Conservation (phyloP, 495 filamentous ascomycete species). For the Paragyromitra xinjiangensis region DNA sequence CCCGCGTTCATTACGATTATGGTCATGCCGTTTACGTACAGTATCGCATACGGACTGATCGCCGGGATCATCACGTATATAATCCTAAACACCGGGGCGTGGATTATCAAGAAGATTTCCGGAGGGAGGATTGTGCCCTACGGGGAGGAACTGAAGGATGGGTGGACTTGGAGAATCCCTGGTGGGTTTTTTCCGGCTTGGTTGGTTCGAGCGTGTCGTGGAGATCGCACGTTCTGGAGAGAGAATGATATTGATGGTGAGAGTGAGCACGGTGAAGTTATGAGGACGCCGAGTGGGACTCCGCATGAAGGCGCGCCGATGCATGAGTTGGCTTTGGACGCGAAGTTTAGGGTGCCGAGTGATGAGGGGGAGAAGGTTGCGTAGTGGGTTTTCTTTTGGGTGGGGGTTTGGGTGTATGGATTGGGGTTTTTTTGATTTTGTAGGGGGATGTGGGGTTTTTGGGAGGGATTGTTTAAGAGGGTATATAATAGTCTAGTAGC, state of each 20-base stretch:
- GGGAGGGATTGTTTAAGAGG: not conserved
- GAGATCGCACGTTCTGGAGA: constrained; percentile 75
- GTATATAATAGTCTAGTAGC: constrained; percentile 31
- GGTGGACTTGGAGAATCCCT: constrained; percentile 73
- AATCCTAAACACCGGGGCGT: constrained; percentile 71
- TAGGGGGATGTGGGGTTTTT: not conserved
- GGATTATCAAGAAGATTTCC: constrained; percentile 70
- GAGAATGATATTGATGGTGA: constrained; percentile 39
- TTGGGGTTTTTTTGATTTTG: not conserved
- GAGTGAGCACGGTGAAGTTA: constrained; percentile 19
- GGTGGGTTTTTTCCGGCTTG: constrained; percentile 77
- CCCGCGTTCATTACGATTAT: constrained; percentile 82
- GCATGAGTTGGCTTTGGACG: constrained; percentile 15
- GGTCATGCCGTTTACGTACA: constrained; percentile 82
- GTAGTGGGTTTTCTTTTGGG: constrained; percentile 16
- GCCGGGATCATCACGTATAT: constrained; percentile 80
- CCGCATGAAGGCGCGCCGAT: constrained; percentile 7
- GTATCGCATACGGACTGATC: constrained; percentile 80
- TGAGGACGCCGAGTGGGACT: constrained; percentile 14
- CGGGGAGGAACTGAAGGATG: constrained; percentile 76
- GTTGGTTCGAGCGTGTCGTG: constrained; percentile 68
- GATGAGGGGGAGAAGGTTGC: not conserved
- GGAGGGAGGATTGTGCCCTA: constrained; percentile 74
- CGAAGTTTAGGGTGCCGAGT: constrained; percentile 20
- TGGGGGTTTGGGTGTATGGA: not conserved